phyloP scores from a whole-genome alignment of 208 protist genomes.

The Acanthamoeba lenticulata region DNA sequence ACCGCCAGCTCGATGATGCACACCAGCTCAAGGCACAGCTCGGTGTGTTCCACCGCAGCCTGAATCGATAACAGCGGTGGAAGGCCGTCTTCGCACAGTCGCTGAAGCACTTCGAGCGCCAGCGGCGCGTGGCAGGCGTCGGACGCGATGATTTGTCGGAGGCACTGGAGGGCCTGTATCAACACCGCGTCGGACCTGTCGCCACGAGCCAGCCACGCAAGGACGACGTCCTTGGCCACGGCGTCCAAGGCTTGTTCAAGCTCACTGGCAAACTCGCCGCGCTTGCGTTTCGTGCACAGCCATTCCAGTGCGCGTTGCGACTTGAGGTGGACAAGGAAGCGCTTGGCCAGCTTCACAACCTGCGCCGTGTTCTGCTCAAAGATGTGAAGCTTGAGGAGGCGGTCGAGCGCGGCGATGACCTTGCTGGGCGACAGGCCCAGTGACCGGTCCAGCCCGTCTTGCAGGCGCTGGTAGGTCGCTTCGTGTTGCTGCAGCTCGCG shows the following conservation, averaged over 20 bases:
- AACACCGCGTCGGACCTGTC: not conserved
- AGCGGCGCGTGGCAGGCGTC: not conserved
- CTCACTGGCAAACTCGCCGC: not conserved
- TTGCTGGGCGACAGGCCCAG: not conserved
- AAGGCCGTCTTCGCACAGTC: not conserved
- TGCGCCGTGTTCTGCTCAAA: not conserved
- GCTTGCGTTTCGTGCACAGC: not conserved
- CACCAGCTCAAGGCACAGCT: conserved; percentile 2
- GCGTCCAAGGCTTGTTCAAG: not conserved
- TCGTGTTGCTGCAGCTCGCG: too few relatives aligned
- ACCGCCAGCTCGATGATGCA: not conserved
- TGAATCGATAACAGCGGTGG: not conserved
- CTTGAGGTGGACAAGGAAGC: not conserved
- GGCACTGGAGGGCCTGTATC: not conserved
- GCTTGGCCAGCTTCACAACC: not conserved
- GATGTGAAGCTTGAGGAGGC: not conserved
- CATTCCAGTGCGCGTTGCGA: conserved; percentile 5
- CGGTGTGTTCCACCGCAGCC: not conserved
- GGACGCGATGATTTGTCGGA: not conserved
- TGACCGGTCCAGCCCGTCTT: not conserved
- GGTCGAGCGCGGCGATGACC: not conserved
- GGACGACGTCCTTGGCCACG: not conserved
- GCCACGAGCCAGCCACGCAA: not conserved
- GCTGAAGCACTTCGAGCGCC: not conserved
- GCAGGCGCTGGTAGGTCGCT: not conserved